These are phyloP conservation scores for Neostapfia colusana DNA, from an alignment of 176 grass and related monocot genomes.

Conservation along the genomic window DNA sequence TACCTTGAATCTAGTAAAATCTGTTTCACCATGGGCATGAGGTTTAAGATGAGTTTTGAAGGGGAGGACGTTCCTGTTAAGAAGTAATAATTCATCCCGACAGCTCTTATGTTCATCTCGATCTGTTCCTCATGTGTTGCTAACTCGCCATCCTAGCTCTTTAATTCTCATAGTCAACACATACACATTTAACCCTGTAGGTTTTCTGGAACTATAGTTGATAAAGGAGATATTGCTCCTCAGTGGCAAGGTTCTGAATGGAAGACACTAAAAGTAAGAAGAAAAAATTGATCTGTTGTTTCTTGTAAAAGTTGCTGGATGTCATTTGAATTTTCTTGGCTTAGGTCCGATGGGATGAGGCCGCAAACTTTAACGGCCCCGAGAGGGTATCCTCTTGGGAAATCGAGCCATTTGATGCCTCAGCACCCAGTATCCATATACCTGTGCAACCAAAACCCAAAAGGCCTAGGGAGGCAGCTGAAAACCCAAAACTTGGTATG, in stretches of 20 bases:
- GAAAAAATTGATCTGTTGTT: neutral
- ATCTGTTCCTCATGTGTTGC: constrained; percentile 17
- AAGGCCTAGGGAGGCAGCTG: constrained; percentile 54
- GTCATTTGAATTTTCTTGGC: neutral
- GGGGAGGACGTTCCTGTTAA: constrained; percentile 90
- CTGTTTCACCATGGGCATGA: constrained; percentile 69
- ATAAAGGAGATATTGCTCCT: constrained; percentile 62
- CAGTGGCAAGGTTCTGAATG: constrained; percentile 91
- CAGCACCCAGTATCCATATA: constrained; percentile 45
- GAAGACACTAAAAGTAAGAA: constrained; percentile 77
- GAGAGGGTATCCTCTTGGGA: constrained; percentile 94
- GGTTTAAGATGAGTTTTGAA: constrained; percentile 98
- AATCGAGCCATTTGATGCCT: constrained; percentile 63
- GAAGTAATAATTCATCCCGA: constrained; percentile 50
- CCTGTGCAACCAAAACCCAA: constrained; percentile 67
- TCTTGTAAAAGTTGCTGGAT: neutral
- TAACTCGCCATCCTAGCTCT: constrained; percentile 18
- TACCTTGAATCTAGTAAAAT: constrained; percentile 75
- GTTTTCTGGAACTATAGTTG: constrained; percentile 81
- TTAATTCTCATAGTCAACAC: neutral
- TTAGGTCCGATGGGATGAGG: constrained; percentile 93
- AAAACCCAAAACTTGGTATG: constrained; percentile 42
- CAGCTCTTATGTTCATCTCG: constrained; percentile 31
- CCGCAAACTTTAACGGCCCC: constrained; percentile 58
- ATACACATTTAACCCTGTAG: constrained; percentile 37